These are phyloP conservation scores for Fusarium fracticaudum DNA, from an alignment of 2,329 filamentous ascomycete genomes.

Conservation along the genomic window DNA sequence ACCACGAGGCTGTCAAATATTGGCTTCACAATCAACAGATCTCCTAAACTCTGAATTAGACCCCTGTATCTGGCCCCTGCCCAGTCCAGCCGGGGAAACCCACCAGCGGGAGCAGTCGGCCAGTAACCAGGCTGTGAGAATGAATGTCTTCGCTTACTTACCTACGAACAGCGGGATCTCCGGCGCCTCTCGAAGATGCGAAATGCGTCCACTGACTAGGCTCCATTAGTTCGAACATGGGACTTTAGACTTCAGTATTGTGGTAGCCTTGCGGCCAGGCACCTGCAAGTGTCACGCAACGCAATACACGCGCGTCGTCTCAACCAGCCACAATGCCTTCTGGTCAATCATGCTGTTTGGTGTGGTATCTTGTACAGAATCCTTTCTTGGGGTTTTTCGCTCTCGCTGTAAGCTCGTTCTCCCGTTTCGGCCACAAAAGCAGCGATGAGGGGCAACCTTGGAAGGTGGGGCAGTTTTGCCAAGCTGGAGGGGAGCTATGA, in stretches of 20 bases:
- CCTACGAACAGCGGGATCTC: constrained; percentile 25
- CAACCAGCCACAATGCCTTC: constrained; percentile 7
- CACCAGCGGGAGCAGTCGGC: constrained; percentile 26
- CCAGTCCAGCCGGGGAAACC: constrained; percentile 33
- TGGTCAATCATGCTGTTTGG: neutral
- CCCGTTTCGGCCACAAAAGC: constrained; percentile 52
- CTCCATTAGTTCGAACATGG: constrained; percentile 24
- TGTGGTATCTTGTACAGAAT: neutral
- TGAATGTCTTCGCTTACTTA: constrained; percentile 32
- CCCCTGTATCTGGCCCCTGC: constrained; percentile 31
- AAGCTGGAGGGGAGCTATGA: constrained; percentile 42
- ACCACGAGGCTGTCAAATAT: constrained; percentile 10
- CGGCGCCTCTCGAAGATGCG: constrained; percentile 27
- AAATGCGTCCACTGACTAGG: constrained; percentile 32
- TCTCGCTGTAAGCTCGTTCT: constrained; percentile 20
- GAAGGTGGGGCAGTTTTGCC: constrained; percentile 61
- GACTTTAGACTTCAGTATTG: constrained; percentile 5
- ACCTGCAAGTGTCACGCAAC: constrained; percentile 23
- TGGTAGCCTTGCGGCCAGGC: constrained; percentile 34
- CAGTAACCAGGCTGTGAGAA: constrained; percentile 31
- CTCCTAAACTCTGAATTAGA: constrained; percentile 28
- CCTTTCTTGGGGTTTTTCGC: constrained; percentile 8
- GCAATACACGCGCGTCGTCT: constrained; percentile 33
- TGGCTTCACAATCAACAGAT: constrained; percentile 33
- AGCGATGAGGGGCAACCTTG: constrained; percentile 70